Percentiles rank a stretch among this genome's conserved stretches.
Conservation (phyloP, 202 grass and related monocot species). For the Elaeis oleifera region DNA sequence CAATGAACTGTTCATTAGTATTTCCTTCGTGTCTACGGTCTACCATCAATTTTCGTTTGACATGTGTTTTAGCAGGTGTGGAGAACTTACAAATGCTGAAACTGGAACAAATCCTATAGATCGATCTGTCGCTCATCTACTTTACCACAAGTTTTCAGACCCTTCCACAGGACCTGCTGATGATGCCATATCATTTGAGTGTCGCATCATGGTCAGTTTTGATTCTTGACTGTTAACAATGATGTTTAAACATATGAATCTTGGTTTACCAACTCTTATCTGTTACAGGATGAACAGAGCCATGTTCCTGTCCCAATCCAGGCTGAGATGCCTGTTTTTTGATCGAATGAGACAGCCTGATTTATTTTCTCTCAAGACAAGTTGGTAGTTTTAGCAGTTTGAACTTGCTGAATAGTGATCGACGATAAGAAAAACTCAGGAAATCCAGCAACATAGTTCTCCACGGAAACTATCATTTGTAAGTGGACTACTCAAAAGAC, state of each 20-base stretch:
- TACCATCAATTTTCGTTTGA: constrained; percentile 16
- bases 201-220: constrained; percentile 31
- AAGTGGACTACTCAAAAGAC: no score
- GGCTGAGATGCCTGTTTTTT: background rate
- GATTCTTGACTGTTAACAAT: background rate
- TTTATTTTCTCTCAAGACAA: background rate
- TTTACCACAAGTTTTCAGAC: background rate
- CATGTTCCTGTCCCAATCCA: constrained; percentile 19
- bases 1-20: background rate
- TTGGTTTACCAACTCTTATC: background rate
- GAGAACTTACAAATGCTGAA: constrained; percentile 20
- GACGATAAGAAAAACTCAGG: no score
- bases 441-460: no score
- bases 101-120: constrained; percentile 4
- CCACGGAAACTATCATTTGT: no score
- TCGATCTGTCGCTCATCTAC: constrained; percentile 2
- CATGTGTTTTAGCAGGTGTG: constrained; percentile 43
- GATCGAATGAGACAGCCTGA: no score
- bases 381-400: no score
- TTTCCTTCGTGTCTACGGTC: constrained; percentile 5
- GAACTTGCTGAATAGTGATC: no score
- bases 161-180: constrained; percentile 28
- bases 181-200: constrained; percentile 29
- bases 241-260: background rate
- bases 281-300: constrained; percentile 33